Evolutionary conservation across 2,329 filamentous ascomycete genomes (phyloP).

Genomic region (Xylariaceae sp.): DNA sequence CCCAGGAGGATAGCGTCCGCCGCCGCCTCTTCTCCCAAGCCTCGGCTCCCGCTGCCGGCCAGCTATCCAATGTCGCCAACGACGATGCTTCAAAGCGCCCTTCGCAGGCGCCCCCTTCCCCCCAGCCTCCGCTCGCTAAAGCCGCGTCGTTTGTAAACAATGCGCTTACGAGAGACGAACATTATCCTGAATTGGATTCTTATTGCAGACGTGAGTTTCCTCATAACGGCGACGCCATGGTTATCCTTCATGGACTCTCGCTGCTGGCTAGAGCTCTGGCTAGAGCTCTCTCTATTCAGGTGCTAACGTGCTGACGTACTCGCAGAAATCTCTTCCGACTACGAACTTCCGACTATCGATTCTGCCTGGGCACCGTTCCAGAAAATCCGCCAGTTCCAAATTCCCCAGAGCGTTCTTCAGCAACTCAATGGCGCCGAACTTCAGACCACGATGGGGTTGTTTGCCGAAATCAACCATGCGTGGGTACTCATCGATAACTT

Average conservation of each 20-base stretch:
- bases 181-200: slow-evolving; percentile 82
- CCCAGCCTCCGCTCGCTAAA: slow-evolving; percentile 57
- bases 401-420: slow-evolving; percentile 87
- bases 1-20: slow-evolving; percentile 42
- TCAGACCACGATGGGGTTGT: slow-evolving; percentile 89
- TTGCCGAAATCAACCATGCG: slow-evolving; percentile 89
- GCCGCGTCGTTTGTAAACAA: slow-evolving; percentile 80
- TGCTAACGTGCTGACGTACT: slow-evolving; percentile 25
- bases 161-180: slow-evolving; percentile 67
- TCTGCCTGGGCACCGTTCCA: slow-evolving; percentile 84
- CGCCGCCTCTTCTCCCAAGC: slow-evolving; percentile 44
- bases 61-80: slow-evolving; percentile 15
- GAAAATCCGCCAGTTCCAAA: slow-evolving; percentile 76
- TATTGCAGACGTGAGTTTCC: slow-evolving; percentile 74
- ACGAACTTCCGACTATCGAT: slow-evolving; percentile 66
- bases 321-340: slow-evolving; percentile 81
- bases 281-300: background rate
- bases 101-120: slow-evolving; percentile 32
- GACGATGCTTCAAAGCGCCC: slow-evolving; percentile 25
- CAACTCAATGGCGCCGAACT: slow-evolving; percentile 86
- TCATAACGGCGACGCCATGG: background rate
- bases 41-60: slow-evolving; percentile 14
- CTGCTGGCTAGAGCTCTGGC: background rate
- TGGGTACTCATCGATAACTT: slow-evolving; percentile 96
- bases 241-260: background rate